Conservation (phyloP, 768 basidiomycete species). For the Collybia sp. region DNA sequence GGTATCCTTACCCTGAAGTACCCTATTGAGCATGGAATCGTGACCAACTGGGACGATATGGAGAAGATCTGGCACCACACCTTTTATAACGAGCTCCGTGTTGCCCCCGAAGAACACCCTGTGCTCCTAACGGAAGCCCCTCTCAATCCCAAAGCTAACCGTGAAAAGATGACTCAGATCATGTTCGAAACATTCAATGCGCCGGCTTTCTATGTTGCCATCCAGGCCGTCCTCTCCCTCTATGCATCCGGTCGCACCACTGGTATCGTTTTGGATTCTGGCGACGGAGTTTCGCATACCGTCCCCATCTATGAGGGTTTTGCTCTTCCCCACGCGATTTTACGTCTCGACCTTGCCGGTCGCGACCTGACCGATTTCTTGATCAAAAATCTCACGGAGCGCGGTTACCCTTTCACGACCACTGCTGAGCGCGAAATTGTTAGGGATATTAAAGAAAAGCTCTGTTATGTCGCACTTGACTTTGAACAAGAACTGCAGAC, state of each 20-base stretch:
- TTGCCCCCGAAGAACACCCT: constrained; percentile 91
- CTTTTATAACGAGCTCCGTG: constrained; percentile 93
- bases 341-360: constrained; percentile 88
- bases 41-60: constrained; percentile 99
- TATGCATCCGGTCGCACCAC: constrained; percentile 96
- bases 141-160: constrained; percentile 88
- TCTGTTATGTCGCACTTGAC: constrained; percentile 92
- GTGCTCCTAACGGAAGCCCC: constrained; percentile 90
- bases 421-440: constrained; percentile 93
- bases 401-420: constrained; percentile 93
- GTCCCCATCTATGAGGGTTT: constrained; percentile 97
- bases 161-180: constrained; percentile 95
- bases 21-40: constrained; percentile 91
- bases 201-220: constrained; percentile 88
- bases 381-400: constrained; percentile 83
- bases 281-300: constrained; percentile 94
- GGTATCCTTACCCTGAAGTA: constrained; percentile 93
- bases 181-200: constrained; percentile 97
- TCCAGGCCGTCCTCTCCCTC: constrained; percentile 87
- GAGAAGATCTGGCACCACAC: constrained; percentile 99
- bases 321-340: constrained; percentile 88
- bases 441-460: constrained; percentile 96
- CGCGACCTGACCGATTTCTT: constrained; percentile 86
- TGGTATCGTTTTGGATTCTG: constrained; percentile 92
- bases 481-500: constrained; percentile 93